Evolutionary conservation across 805 yeast genomes (phyloP), one percentile per base, ranked within the genome.

Genomic region (Clavispora carvajalis): DNA sequence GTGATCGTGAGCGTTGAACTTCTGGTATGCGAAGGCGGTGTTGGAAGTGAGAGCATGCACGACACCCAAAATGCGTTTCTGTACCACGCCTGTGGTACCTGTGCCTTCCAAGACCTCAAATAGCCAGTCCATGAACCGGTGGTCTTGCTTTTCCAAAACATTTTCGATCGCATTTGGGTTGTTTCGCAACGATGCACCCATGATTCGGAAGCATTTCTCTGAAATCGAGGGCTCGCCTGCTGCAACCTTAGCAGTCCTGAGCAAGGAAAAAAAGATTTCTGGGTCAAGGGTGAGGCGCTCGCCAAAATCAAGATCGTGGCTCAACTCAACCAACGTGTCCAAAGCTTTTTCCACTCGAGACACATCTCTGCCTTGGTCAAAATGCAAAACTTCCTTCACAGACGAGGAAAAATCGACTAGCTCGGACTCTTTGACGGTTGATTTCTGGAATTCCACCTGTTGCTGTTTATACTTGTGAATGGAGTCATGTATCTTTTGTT

Each of bases 111-210:
- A 56, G n/a, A 51, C 44, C 1, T 36, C 36, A 33, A 59, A 59
- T 19, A 61, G 47, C 11, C 43, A 41, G 10, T 46, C 46, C 6
- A 61, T 43, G 34, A 57, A 58, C 12, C 18, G 40, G 13, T 34
- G 28, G 8, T 51, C 40, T 29, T 56, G 55, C 19, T 54, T 50
- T 5, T 46, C 40, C 24, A 63, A 43, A 11, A 74, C 62, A 39
- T 67, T 67, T 2, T 59, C 58, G 2, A 72, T 47, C 0, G 89
- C 88, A 2, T 73, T 75, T 2, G 78, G 79, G 55, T 89, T 89
- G 57, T 88, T 88, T 51, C 96, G 71, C 34, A 88, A 59, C 4
- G 90, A 61, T 5, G 86, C 71, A 0, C 85, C 81, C 43, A 89
- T 65, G 22, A 83, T 67, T 45, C 88, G 67, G 11, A 79, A 73